Evolutionary conservation across 2,329 filamentous ascomycete genomes (phyloP).

Genomic region (Cladosporium halotolerans): DNA sequence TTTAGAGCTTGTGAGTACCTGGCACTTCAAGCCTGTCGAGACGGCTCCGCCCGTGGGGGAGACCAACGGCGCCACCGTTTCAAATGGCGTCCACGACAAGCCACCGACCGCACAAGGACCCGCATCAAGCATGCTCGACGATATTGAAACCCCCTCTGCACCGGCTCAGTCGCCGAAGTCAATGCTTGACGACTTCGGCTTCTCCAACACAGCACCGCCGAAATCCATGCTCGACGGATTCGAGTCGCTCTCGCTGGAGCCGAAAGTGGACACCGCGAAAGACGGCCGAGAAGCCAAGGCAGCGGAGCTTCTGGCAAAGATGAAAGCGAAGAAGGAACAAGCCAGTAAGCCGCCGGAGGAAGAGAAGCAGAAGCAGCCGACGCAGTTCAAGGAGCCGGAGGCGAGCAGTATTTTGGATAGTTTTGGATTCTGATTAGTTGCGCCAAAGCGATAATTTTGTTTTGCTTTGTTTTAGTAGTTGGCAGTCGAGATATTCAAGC

Average conservation of each 20-base stretch:
- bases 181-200: slow-evolving; percentile 21
- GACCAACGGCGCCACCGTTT: slow-evolving; percentile 13
- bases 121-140: slow-evolving; percentile 18
- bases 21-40: slow-evolving; percentile 59
- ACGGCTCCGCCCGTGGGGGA: neutral
- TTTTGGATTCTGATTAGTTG: slow-evolving; percentile 72
- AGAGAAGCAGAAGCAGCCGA: slow-evolving; percentile 56
- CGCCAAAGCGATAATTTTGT: too few relatives aligned
- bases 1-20: slow-evolving; percentile 74
- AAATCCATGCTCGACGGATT: slow-evolving; percentile 21
- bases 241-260: slow-evolving; percentile 9
- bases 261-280: slow-evolving; percentile 17
- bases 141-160: slow-evolving; percentile 2
- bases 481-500: too few relatives aligned
- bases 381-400: slow-evolving; percentile 88
- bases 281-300: slow-evolving; percentile 25
- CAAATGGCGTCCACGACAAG: neutral
- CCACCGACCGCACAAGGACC: neutral
- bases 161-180: slow-evolving; percentile 7
- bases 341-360: slow-evolving; percentile 22
- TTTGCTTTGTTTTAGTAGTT: too few relatives aligned
- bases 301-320: slow-evolving; percentile 32
- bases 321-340: slow-evolving; percentile 35
- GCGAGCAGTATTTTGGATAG: slow-evolving; percentile 79
- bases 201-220: neutral